A percentile compares a stretch with the other conserved stretches of the same genome.
These are phyloP conservation scores for Teratosphaeria pseudoeucalypti DNA, from an alignment of 2,329 filamentous ascomycete species.

Conservation along the genomic window DNA sequence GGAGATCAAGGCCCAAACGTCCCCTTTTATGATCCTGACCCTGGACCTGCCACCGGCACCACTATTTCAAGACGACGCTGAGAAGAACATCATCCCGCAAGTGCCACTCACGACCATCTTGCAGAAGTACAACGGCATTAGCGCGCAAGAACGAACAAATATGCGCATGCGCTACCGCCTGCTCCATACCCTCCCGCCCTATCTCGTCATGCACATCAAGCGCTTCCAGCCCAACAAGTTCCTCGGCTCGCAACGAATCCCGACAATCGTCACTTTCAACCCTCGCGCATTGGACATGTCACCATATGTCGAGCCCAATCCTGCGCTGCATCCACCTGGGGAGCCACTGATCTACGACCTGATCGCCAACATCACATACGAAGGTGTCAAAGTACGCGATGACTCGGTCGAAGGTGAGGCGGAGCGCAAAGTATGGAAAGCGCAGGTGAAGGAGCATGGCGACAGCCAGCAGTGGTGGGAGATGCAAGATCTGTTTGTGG, in stretches of 20 bases:
- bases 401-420: constrained; percentile 80
- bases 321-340: constrained; percentile 54
- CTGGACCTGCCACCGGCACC: constrained; percentile 86
- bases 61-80: constrained; percentile 88
- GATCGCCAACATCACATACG: constrained; percentile 87
- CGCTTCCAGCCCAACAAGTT: constrained; percentile 97
- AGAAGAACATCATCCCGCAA: constrained; percentile 93
- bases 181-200: constrained; percentile 82
- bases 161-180: constrained; percentile 83
- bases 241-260: constrained; percentile 77
- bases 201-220: constrained; percentile 89
- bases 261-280: constrained; percentile 95
- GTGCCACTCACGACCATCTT: constrained; percentile 75
- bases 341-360: constrained; percentile 93
- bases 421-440: constrained; percentile 91
- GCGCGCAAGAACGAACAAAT: constrained; percentile 77
- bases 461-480: constrained; percentile 81
- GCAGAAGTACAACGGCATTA: constrained; percentile 83
- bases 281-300: constrained; percentile 74
- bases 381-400: constrained; percentile 64
- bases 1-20: constrained; percentile 65
- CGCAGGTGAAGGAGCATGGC: constrained; percentile 60
- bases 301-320: constrained; percentile 85
- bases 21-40: constrained; percentile 82
- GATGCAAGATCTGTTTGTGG: constrained; percentile 87